These are phyloP conservation scores for Neurospora tetrasperma DNA, from an alignment of 495 filamentous ascomycete species.

Conservation along the genomic window DNA sequence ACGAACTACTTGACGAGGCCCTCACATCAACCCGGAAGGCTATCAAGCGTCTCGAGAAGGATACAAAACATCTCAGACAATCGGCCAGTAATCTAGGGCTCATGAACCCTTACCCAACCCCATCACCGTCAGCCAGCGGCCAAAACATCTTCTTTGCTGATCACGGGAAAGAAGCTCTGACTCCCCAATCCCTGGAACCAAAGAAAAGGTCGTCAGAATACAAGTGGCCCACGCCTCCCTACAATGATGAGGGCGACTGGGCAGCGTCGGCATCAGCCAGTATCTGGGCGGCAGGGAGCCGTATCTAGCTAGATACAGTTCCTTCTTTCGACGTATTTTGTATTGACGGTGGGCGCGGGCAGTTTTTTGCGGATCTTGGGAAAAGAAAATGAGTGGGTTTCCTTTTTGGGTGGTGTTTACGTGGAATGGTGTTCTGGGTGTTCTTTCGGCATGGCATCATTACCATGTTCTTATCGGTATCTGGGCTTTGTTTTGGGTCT, in stretches of 20 bases:
- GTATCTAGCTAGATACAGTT: slow-evolving; percentile 34
- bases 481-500: slow-evolving; percentile 7
- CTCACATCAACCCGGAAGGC: slow-evolving; percentile 38
- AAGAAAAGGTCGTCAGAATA: slow-evolving; percentile 47
- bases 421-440: slow-evolving; percentile 14
- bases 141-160: slow-evolving; percentile 62
- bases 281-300: slow-evolving; percentile 58
- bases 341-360: not conserved
- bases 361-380: slow-evolving; percentile 5
- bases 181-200: slow-evolving; percentile 45
- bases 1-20: slow-evolving; percentile 86
- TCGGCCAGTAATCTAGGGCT: slow-evolving; percentile 47
- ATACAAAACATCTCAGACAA: slow-evolving; percentile 42
- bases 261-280: slow-evolving; percentile 67
- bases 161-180: slow-evolving; percentile 45
- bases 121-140: slow-evolving; percentile 77
- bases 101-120: slow-evolving; percentile 84
- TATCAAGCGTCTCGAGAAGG: slow-evolving; percentile 41
- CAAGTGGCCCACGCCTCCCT: slow-evolving; percentile 95
- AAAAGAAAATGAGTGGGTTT: slow-evolving; percentile 1
- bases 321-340: not conserved
- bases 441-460: not conserved
- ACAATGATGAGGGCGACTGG: slow-evolving; percentile 72
- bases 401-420: slow-evolving; percentile 2
- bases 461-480: slow-evolving; percentile 2